phyloP scores from a whole-genome alignment of 352 stramenopile species.

The Phytophthora sansomeana region DNA sequence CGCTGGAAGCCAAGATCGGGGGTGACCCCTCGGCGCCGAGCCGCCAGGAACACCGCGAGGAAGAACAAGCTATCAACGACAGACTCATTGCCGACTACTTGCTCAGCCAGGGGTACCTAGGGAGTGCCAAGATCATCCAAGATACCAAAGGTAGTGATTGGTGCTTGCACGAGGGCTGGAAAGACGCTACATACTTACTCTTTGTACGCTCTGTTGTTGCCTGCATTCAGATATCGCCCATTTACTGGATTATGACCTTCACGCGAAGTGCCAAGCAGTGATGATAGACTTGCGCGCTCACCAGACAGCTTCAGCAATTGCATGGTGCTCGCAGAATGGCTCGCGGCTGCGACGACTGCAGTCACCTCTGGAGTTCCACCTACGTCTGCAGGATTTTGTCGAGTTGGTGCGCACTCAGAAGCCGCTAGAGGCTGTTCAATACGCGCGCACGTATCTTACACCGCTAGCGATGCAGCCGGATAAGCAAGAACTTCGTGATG shows the following conservation, averaged over 20 bases:
- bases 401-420: constrained; percentile 80
- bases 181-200: background rate
- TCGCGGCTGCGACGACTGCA: constrained; percentile 75
- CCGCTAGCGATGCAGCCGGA: constrained; percentile 76
- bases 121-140: constrained; percentile 75
- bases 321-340: constrained; percentile 78
- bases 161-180: background rate
- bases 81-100: constrained; percentile 82
- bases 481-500: constrained; percentile 51
- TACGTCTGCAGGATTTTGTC: constrained; percentile 81
- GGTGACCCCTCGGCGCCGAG: constrained; percentile 13
- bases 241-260: constrained; percentile 73
- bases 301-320: constrained; percentile 60
- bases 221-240: constrained; percentile 50
- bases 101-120: constrained; percentile 67
- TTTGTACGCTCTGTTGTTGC: background rate
- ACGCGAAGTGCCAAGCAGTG: constrained; percentile 65
- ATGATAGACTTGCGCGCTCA: constrained; percentile 58
- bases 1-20: constrained; percentile 41
- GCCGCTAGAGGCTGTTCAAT: constrained; percentile 75
- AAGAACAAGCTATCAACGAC: constrained; percentile 40
- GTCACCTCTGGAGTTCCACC: constrained; percentile 75
- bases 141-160: constrained; percentile 52
- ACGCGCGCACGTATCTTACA: constrained; percentile 68
- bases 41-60: constrained; percentile 1